Evolutionary conservation across 495 filamentous ascomycete species (phyloP).

Genomic region (Cercophora scortea): DNA sequence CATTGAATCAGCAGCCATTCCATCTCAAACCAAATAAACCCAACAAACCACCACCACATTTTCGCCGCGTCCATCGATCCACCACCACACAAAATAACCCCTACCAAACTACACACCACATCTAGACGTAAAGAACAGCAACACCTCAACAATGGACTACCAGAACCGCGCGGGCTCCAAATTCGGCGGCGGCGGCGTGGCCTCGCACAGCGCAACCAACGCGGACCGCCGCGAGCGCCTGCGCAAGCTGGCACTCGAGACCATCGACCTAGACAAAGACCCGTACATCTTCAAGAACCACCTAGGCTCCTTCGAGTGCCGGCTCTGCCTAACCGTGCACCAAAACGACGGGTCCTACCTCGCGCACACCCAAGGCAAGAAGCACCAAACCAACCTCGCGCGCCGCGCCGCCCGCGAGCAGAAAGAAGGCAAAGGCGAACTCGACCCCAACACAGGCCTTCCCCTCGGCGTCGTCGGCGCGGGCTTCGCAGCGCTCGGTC

Average conservation of each 20-base stretch:
- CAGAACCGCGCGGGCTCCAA: slow-evolving; percentile 96
- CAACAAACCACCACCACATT: neutral
- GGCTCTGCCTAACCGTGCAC: slow-evolving; percentile 96
- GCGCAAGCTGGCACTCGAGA: slow-evolving; percentile 95
- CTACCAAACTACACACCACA: neutral
- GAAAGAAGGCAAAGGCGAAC: slow-evolving; percentile 64
- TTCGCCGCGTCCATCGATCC: neutral
- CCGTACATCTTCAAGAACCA: slow-evolving; percentile 99
- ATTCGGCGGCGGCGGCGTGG: slow-evolving; percentile 95
- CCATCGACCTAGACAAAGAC: slow-evolving; percentile 98
- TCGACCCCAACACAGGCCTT: slow-evolving; percentile 67
- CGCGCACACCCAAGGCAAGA: slow-evolving; percentile 95
- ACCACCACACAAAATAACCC: neutral
- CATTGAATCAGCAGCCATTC: neutral
- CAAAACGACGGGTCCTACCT: slow-evolving; percentile 99
- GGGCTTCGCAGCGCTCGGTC: slow-evolving; percentile 43
- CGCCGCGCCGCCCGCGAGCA: slow-evolving; percentile 89
- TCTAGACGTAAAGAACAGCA: neutral
- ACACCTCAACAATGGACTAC: slow-evolving; percentile 41
- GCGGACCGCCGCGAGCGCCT: slow-evolving; percentile 95
- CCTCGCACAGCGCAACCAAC: slow-evolving; percentile 86
- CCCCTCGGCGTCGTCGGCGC: slow-evolving; percentile 69
- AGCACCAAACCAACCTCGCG: slow-evolving; percentile 99
- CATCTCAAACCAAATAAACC: neutral
- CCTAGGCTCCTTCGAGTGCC: slow-evolving; percentile 95